Evolutionary conservation across 306 rosid species (phyloP), one percentile per base, ranked within the genome.

Genomic region (Vigna radiata): DNA sequence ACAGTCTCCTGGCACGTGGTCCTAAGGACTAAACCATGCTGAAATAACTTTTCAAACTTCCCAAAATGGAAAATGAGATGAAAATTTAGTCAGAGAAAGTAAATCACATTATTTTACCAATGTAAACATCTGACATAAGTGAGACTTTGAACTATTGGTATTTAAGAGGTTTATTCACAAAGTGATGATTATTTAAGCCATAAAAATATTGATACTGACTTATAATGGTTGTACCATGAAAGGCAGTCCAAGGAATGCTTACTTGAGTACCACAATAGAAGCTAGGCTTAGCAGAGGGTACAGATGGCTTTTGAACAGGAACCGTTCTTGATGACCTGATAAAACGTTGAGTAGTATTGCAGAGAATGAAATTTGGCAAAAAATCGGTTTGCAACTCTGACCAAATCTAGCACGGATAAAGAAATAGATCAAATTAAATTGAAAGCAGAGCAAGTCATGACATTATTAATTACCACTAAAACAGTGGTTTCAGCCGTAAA

Each of bases 311-410:
- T 79, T 95, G 98, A 84, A 92, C 90, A 65, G 89, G 92, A 84
- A 81, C 85, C 49, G 89, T 87, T 86, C 87, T 92, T 54, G 95
- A 88, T 81, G 96, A 89, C 63, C 98, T 83, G 76, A 91, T 85
- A 83, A 92, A 95, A 49, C 97, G 93, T 82, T 95, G 98, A 75
- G 97, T 95, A 52, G 97, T 95, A 79, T 95, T 95, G 86, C 97
- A 92, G 54, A 95, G 96, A 83, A 95, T 83, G 83, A 92, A 95
- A 79, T 90, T 95, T 14, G 96, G 97, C 87, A 92, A 80, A 85
- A 92, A 95, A 78, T 95, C 98, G 61, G 78, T 92, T 81, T 95
- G 98, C 97, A 95, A 92, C 93, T 95, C 98, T 23, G 93, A 92
- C 97, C 96, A 95, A 77, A 95, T 95, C 98, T 95, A 77, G 73